phyloP scores from a whole-genome alignment of 371 early-diverging fungal species.

The Blastocladiella emersonii region DNA sequence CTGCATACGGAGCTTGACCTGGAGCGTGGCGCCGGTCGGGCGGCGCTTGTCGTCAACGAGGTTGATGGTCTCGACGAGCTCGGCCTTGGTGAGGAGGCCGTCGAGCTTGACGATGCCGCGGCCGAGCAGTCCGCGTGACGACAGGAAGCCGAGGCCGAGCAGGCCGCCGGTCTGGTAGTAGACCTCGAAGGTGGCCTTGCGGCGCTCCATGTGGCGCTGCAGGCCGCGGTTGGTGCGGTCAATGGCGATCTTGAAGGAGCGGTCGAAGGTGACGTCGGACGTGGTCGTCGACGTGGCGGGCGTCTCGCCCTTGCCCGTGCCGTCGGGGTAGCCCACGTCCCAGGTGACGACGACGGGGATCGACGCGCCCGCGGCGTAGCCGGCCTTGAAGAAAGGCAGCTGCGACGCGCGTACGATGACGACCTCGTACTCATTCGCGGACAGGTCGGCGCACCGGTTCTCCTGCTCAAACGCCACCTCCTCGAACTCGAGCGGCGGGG shows the following conservation, averaged over 20 bases:
- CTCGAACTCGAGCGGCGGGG: constrained; percentile 43
- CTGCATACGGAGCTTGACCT: constrained; percentile 47
- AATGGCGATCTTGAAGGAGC: constrained; percentile 38
- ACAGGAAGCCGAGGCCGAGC: constrained; percentile 37
- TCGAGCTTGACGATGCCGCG: constrained; percentile 41
- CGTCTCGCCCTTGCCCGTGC: constrained; percentile 53
- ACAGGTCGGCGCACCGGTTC: constrained; percentile 37
- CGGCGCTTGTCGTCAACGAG: constrained; percentile 47
- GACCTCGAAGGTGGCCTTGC: constrained; percentile 52
- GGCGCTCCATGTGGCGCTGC: constrained; percentile 46
- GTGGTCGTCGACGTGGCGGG: background rate
- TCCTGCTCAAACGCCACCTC: constrained; percentile 43
- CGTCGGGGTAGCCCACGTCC: constrained; percentile 43
- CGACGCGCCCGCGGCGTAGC: background rate
- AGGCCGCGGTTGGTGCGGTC: constrained; percentile 45
- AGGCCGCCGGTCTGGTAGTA: constrained; percentile 33
- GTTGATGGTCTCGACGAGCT: constrained; percentile 51
- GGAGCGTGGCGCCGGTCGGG: constrained; percentile 51
- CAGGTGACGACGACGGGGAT: constrained; percentile 27
- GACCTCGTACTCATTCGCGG: constrained; percentile 50
- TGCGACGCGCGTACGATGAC: constrained; percentile 37
- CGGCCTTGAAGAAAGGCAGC: constrained; percentile 35
- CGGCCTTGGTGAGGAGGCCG: constrained; percentile 39
- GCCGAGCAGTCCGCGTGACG: constrained; percentile 44
- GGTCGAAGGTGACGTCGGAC: constrained; percentile 23